Percentiles rank a stretch among this genome's conserved stretches.
phyloP scores from a whole-genome alignment of 2,329 filamentous ascomycete species.

The Alternaria gaisen region DNA sequence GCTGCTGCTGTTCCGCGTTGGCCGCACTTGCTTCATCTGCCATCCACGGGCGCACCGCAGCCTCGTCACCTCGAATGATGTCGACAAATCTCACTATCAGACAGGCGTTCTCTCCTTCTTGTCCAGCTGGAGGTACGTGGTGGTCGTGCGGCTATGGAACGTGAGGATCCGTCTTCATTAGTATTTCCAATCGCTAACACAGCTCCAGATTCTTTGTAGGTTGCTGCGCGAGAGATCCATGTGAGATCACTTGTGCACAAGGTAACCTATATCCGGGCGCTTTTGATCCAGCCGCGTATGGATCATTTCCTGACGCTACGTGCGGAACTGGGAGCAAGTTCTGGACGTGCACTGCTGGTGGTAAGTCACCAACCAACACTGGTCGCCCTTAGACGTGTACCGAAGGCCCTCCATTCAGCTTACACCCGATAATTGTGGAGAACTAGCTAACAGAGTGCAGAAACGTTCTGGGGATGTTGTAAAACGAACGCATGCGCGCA shows the following conservation, averaged over 20 bases:
- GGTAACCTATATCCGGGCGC: slow-evolving; percentile 42
- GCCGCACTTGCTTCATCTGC: neutral
- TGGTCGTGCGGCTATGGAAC: slow-evolving; percentile 45
- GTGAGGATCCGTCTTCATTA: neutral
- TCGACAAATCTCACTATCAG: slow-evolving; percentile 10
- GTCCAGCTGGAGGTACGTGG: slow-evolving; percentile 47
- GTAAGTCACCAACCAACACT: neutral
- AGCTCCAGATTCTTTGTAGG: slow-evolving; percentile 43
- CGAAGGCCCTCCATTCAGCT: neutral
- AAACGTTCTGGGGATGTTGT: slow-evolving; percentile 53
- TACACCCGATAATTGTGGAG: neutral
- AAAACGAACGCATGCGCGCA: slow-evolving; percentile 45
- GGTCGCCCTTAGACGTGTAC: neutral
- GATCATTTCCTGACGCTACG: slow-evolving; percentile 39
- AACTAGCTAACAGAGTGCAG: neutral
- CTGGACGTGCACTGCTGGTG: slow-evolving; percentile 46
- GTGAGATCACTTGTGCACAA: slow-evolving; percentile 45
- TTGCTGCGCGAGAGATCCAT: slow-evolving; percentile 50
- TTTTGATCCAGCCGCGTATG: slow-evolving; percentile 45
- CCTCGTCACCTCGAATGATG: slow-evolving; percentile 5
- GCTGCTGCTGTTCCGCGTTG: neutral
- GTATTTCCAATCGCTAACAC: neutral
- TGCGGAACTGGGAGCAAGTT: slow-evolving; percentile 41
- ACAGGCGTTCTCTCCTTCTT: slow-evolving; percentile 41
- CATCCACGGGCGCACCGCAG: neutral